A percentile compares a stretch with the other conserved stretches of the same genome.
phyloP scores from a whole-genome alignment of 306 rosid species.

The Vigna hirtella region DNA sequence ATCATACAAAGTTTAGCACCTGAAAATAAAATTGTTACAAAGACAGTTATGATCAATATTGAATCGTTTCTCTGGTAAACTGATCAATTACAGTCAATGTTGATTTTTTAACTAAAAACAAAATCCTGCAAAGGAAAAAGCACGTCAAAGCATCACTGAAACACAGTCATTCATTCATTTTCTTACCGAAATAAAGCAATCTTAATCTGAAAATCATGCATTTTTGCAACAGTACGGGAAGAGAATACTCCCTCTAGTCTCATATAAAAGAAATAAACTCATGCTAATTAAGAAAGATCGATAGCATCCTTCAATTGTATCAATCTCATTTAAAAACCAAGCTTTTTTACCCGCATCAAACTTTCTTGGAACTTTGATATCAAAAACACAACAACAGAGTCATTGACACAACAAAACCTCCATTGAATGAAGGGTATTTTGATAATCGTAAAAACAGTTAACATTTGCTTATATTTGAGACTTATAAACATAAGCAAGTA shows the following conservation, averaged over 20 bases:
- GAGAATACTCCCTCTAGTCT: background rate
- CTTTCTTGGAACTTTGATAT: background rate
- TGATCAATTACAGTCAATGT: background rate
- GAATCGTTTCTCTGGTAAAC: background rate
- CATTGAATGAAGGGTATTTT: background rate
- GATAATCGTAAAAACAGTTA: no score
- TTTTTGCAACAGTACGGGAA: background rate
- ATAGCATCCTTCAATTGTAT: no score
- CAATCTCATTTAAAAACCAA: background rate
- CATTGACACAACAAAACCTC: background rate
- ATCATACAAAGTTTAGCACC: conserved; percentile 97
- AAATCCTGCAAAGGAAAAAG: background rate
- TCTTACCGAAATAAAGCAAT: conserved; percentile 22
- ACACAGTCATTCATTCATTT: background rate
- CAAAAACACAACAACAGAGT: background rate
- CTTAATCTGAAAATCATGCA: background rate
- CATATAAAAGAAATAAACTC: no score
- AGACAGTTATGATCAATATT: background rate
- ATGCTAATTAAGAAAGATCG: no score
- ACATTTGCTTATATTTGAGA: background rate
- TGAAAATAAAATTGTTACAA: conserved; percentile 43
- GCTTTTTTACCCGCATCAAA: background rate
- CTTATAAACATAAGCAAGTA: conserved; percentile 8
- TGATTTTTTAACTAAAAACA: background rate
- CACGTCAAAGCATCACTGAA: background rate